A percentile compares a stretch with the other conserved stretches of the same genome.
Conservation (phyloP, 2,329 filamentous ascomycete species). For the Penicillium sp. region DNA sequence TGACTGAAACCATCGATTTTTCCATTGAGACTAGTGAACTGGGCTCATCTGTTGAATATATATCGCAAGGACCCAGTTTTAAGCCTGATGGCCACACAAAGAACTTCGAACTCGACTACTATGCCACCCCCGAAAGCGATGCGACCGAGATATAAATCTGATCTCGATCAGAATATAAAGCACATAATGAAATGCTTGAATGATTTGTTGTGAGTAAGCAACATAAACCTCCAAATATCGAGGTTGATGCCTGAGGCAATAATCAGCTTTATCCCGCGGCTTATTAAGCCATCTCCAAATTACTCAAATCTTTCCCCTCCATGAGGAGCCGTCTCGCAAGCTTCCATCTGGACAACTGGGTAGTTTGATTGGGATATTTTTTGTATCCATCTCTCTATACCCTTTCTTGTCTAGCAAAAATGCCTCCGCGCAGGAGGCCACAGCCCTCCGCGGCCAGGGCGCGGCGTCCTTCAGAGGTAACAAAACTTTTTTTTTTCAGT, state of each 20-base stretch:
- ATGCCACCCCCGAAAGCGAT: too few relatives aligned
- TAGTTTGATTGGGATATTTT: slow-evolving; percentile 10
- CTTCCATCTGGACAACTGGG: slow-evolving; percentile 6
- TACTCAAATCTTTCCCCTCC: slow-evolving; percentile 27
- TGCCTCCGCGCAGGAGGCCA: slow-evolving; percentile 41
- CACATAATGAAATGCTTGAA: too few relatives aligned
- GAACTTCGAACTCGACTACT: too few relatives aligned
- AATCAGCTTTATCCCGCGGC: slow-evolving; percentile 1
- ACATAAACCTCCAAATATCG: not conserved
- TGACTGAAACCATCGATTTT: too few relatives aligned
- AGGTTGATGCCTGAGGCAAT: slow-evolving; percentile 15
- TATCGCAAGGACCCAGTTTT: too few relatives aligned
- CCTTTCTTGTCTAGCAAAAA: slow-evolving; percentile 19
- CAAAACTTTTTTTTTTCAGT: slow-evolving; percentile 31
- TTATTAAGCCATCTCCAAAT: slow-evolving; percentile 27
- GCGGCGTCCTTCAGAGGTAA: slow-evolving; percentile 35
- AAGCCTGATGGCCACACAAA: too few relatives aligned
- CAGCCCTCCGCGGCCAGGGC: slow-evolving; percentile 31
- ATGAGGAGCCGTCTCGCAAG: slow-evolving; percentile 8
- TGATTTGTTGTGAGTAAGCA: not conserved
- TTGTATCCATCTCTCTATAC: not conserved
- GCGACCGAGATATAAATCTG: too few relatives aligned
- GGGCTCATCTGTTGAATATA: too few relatives aligned
- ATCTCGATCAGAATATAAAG: too few relatives aligned
- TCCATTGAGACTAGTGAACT: too few relatives aligned